Evolutionary conservation across 202 grass and related monocot species (phyloP).

Genomic region (Eragrostis tef): DNA sequence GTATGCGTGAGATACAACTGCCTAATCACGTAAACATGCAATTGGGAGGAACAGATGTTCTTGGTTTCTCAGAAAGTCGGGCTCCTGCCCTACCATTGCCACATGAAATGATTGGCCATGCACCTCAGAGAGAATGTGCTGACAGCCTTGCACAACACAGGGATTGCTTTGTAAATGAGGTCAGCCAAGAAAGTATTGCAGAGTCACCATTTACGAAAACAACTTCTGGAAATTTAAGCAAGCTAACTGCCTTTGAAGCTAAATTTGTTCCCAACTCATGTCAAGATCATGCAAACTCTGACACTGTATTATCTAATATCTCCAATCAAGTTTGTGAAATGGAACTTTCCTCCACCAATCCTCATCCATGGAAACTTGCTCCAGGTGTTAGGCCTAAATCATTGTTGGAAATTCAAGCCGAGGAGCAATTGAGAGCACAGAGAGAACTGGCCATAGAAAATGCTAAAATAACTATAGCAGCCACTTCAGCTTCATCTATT

Average conservation of each 20-base stretch:
- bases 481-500: constrained; percentile 41
- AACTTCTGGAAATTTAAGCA: constrained; percentile 39
- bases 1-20: constrained; percentile 44
- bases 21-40: constrained; percentile 45
- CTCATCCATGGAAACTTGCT: constrained; percentile 72
- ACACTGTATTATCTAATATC: constrained; percentile 41
- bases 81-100: constrained; percentile 54
- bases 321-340: constrained; percentile 51
- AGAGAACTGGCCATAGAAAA: constrained; percentile 49
- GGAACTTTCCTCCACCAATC: constrained; percentile 40
- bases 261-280: constrained; percentile 39
- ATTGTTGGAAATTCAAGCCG: constrained; percentile 83
- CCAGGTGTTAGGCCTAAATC: constrained; percentile 70
- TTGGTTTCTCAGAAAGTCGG: constrained; percentile 44
- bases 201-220: constrained; percentile 31
- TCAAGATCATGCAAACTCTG: constrained; percentile 36
- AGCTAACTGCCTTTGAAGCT: constrained; percentile 36
- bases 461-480: constrained; percentile 32
- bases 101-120: constrained; percentile 67
- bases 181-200: constrained; percentile 28
- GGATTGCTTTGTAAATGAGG: constrained; percentile 35
- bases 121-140: constrained; percentile 48
- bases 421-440: constrained; percentile 71
- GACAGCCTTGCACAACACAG: constrained; percentile 38
- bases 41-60: constrained; percentile 40